Evolutionary conservation across 257 asterid genomes (phyloP), one percentile per base, ranked within the genome.

Genomic region (Scutellaria baicalensis): DNA sequence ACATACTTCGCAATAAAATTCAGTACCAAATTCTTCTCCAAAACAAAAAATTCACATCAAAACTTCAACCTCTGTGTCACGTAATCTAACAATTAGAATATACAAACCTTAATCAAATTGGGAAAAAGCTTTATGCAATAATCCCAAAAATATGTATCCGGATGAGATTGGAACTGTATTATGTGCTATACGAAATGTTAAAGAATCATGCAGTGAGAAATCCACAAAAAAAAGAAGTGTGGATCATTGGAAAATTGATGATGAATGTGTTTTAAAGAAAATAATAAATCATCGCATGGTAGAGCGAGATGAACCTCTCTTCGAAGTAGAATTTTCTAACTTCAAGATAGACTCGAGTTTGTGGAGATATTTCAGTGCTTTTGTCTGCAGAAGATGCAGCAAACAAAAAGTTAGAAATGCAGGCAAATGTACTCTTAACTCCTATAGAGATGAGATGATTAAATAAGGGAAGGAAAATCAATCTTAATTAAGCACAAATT

Each of bases 321-420:
- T 79, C 18, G 86, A 80, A 47, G 52, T 38, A 11, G 85, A 73
- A 43, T 63, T 72, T 48, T 87, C 92, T 23, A 82, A 59, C 79
- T 85, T 87, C 79, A 86, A 74, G 74, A 84, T 59, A n/a, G 84
- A 81, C 79, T 83, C 93, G 8, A 87, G 78, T 61, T 76, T 85
- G 8, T 77, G 88, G 66, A 88, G 82, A 74, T 58, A 82, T 48
- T 66, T 80, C 18, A 83, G 78, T 20, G 76, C 85, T 73, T 47
- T 85, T 18, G 71, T 64, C 96, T 89, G 94, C 85, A 84, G 48
- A 70, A 36, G 54, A 74, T 42, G 52, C 8, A 56, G 20, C 18
- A 54, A 56, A 48, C 9, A 39, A 39, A 9, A 18, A 33, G 75
- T 63, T 42, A 75, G 60, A 50, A 27, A 38, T 61, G 67, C 52